Evolutionary conservation across 805 yeast species (phyloP).

Genomic region (Cyberlindnera meyerae): DNA sequence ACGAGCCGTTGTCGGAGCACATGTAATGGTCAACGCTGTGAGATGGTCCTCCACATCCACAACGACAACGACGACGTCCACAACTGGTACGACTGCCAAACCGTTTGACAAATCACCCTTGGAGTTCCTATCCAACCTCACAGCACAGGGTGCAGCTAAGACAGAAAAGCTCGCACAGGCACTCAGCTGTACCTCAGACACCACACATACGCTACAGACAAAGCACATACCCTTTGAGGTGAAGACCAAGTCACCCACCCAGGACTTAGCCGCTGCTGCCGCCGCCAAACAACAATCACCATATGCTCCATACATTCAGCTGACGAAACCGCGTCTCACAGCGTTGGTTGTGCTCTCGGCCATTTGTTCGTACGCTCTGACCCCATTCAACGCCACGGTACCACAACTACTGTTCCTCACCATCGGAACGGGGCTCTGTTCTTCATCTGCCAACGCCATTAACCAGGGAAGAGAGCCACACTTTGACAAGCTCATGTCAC

Average conservation of each 20-base stretch:
- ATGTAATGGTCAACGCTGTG: not conserved
- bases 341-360: slow-evolving; percentile 85
- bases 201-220: slow-evolving; percentile 12
- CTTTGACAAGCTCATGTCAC: slow-evolving; percentile 78
- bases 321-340: slow-evolving; percentile 89
- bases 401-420: slow-evolving; percentile 69
- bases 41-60: slow-evolving; percentile 7
- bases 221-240: slow-evolving; percentile 54
- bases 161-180: slow-evolving; percentile 23
- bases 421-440: slow-evolving; percentile 78
- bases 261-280: not conserved
- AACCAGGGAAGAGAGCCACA: slow-evolving; percentile 96
- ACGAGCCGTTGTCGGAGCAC: not conserved
- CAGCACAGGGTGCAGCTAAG: slow-evolving; percentile 5
- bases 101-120: slow-evolving; percentile 32
- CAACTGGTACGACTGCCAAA: not conserved
- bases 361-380: slow-evolving; percentile 88
- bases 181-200: slow-evolving; percentile 15
- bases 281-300: slow-evolving; percentile 21
- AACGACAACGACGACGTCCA: slow-evolving; percentile 1
- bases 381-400: slow-evolving; percentile 77
- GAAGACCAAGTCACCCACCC: slow-evolving; percentile 31
- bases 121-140: slow-evolving; percentile 34
- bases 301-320: slow-evolving; percentile 61
- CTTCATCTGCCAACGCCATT: slow-evolving; percentile 94